Percentiles rank a stretch among this genome's conserved stretches.
Conservation (phyloP, 495 filamentous ascomycete genomes). For the Penicillium diatomitis region DNA sequence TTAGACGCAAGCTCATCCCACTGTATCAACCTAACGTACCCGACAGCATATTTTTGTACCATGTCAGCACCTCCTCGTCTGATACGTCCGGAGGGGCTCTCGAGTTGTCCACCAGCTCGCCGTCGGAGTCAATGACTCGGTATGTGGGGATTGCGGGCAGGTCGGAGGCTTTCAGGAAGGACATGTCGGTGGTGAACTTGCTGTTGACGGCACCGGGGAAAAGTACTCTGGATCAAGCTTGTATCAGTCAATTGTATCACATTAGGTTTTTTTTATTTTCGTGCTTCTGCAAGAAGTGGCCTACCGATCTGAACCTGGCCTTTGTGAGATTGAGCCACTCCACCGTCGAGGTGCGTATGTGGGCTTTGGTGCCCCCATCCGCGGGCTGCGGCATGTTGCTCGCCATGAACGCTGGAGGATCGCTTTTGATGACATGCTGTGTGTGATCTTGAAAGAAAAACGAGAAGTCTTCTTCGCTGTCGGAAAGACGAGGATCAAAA, state of each 20-base stretch:
- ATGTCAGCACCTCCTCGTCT: conserved; percentile 56
- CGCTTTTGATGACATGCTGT: conserved; percentile 19
- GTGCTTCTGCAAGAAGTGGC: background rate
- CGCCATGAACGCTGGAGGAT: conserved; percentile 4
- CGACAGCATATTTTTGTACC: conserved; percentile 60
- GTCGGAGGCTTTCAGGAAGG: conserved; percentile 61
- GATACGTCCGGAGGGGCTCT: conserved; percentile 51
- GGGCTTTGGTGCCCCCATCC: background rate
- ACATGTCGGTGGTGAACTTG: conserved; percentile 72
- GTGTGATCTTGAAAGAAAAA: background rate
- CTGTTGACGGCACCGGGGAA: conserved; percentile 96
- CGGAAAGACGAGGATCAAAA: background rate
- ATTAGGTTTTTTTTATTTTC: too few species aligned
- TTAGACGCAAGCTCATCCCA: conserved; percentile 1
- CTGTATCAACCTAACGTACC: conserved; percentile 22
- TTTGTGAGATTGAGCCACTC: conserved; percentile 54
- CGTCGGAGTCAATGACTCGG: conserved; percentile 76
- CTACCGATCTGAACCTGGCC: conserved; percentile 58
- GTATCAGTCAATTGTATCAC: background rate
- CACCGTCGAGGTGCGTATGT: conserved; percentile 30
- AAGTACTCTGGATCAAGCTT: conserved; percentile 47
- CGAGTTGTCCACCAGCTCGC: conserved; percentile 62
- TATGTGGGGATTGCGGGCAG: conserved; percentile 73
- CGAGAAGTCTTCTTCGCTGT: background rate
- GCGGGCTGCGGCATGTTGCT: background rate